These are phyloP conservation scores for Syzygium malaccense DNA, from an alignment of 441 rosid genomes.

Conservation along the genomic window DNA sequence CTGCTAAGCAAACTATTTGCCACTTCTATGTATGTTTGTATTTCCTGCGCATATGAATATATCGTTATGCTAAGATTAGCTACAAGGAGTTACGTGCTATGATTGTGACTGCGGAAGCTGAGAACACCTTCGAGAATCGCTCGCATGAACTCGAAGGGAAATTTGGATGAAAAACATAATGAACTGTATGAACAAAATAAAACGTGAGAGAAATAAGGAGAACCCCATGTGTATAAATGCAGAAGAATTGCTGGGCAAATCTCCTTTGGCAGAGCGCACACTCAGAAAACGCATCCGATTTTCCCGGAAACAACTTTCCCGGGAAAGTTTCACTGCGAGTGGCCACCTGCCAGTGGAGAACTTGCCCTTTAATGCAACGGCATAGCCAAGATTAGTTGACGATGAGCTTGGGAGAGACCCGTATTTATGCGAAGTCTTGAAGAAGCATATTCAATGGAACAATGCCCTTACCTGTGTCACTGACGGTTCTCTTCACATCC, in stretches of 20 bases:
- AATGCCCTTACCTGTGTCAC: neutral
- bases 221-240: neutral
- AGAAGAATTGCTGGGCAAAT: conserved; percentile 52
- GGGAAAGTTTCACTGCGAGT: neutral
- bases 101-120: neutral
- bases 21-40: no score
- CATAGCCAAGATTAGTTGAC: neutral
- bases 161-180: neutral
- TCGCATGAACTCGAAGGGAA: neutral
- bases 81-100: neutral
- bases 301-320: neutral
- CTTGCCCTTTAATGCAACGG: neutral
- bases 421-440: neutral
- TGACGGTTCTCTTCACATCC: neutral
- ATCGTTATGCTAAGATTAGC: neutral
- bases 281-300: neutral
- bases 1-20: no score
- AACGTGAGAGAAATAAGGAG: neutral
- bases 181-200: neutral
- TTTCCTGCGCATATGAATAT: neutral
- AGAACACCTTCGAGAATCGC: neutral
- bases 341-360: neutral
- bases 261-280: conserved; percentile 54
- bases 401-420: neutral
- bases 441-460: neutral